These are phyloP conservation scores for Lactifluus pinguis DNA, from an alignment of 768 basidiomycete genomes.

Conservation along the genomic window DNA sequence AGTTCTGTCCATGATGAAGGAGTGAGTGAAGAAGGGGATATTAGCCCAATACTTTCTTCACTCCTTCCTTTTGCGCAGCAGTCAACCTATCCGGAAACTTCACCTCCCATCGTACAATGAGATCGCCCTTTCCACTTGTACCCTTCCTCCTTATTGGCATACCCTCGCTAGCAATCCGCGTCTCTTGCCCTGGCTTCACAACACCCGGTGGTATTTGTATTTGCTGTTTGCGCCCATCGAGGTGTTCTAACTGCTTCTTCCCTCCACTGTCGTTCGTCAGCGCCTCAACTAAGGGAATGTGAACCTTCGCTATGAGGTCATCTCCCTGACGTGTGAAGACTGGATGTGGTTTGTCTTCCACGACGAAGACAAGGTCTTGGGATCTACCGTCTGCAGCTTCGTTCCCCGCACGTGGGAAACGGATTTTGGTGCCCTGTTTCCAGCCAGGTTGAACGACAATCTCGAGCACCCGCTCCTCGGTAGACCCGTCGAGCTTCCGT, in stretches of 20 bases:
- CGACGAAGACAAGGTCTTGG: slow-evolving; percentile 91
- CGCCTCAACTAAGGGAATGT: slow-evolving; percentile 77
- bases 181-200: slow-evolving; percentile 71
- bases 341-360: slow-evolving; percentile 90
- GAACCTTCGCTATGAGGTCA: slow-evolving; percentile 54
- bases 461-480: slow-evolving; percentile 82
- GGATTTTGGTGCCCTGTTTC: slow-evolving; percentile 94
- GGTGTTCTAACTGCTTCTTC: slow-evolving; percentile 49
- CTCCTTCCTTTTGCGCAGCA: slow-evolving; percentile 66
- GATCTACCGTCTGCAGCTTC: slow-evolving; percentile 57
- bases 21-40: background rate
- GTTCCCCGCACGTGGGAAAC: slow-evolving; percentile 82
- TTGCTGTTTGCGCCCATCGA: slow-evolving; percentile 76
- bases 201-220: slow-evolving; percentile 56
- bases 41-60: slow-evolving; percentile 56
- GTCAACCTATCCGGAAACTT: slow-evolving; percentile 75
- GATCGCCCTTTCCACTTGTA: slow-evolving; percentile 68
- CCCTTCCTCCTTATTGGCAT: slow-evolving; percentile 85
- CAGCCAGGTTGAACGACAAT: slow-evolving; percentile 80
- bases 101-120: slow-evolving; percentile 76
- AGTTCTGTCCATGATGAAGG: too few relatives aligned
- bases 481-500: slow-evolving; percentile 55
- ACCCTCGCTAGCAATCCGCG: slow-evolving; percentile 64
- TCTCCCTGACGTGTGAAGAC: slow-evolving; percentile 73
- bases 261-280: slow-evolving; percentile 46